Base-by-base conservation (phyloP, 2,329 filamentous ascomycete genomes). In the Aspergillus neotritici region DNA sequence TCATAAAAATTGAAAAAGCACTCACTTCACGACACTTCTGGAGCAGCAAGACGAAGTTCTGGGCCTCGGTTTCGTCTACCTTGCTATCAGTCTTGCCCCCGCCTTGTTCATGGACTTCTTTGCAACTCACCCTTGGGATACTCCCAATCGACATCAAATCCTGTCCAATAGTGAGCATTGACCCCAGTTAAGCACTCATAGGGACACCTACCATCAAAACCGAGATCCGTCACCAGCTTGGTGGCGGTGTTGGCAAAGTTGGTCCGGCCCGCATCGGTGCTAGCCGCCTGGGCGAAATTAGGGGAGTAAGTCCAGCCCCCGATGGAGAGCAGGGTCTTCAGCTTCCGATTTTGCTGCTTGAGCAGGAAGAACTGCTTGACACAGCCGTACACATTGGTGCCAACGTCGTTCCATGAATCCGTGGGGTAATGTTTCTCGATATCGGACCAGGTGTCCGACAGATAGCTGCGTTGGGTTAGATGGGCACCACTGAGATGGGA, bases 311-410 rank as follows among this genome's bases (percentile, higher is more conserved):
- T 85, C 81, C 83, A 91, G 12, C 88, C 87, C 28, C 87, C 87
- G 45, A 93, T 86, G 43, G 84, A 90, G 3, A 96, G 78, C 6
- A 95, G 76, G 4, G 84, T 74, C 64, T 94, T 94, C 46, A 93
- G 64, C 41, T 86, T 80, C 29, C 87, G 78, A 61, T 93, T 80
- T 54, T 75, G 70, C 66, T 87, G 82, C 71, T 93, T 93, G 46
- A 86, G 75, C 5, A 86, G 65, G 63, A 78, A 86, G 1, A 94
- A 71, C 60, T 91, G 86, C 68, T 90, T 89, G 46, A 87, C 66
- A 56, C 80, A 84, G 34, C 87, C 87, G 56, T 88, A 89, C 15
- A 82, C 79, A 55, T 90, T 88, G 44, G 70, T 79, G 39, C 87
- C 89, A 0, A 65, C 57, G 47, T 88, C 84, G 54, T 87, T 86